Conservation (phyloP, 371 early-diverging fungal species). For the Mortierella polycephala region DNA sequence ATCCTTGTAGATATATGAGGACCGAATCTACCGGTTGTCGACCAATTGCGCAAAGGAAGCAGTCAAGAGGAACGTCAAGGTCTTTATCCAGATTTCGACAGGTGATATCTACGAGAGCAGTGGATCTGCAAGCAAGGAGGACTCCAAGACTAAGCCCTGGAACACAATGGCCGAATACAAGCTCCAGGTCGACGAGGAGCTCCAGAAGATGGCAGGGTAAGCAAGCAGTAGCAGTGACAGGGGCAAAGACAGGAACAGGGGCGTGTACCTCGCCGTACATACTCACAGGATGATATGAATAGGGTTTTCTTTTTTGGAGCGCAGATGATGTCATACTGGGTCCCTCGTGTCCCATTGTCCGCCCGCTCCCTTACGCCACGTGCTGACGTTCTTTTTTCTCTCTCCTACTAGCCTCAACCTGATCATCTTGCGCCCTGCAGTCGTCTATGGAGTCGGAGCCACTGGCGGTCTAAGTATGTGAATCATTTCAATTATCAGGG, state of each 20-base stretch:
- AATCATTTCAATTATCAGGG: background rate
- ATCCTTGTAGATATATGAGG: constrained; percentile 76
- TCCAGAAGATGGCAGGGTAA: constrained; percentile 59
- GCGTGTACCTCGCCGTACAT: too few relatives aligned
- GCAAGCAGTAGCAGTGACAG: background rate
- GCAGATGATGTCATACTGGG: constrained; percentile 14
- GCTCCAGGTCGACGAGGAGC: constrained; percentile 82
- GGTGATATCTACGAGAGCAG: constrained; percentile 88
- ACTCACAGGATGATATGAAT: too few relatives aligned
- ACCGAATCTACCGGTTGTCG: constrained; percentile 81
- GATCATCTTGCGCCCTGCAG: constrained; percentile 86
- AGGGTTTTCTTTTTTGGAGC: background rate
- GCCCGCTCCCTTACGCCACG: background rate
- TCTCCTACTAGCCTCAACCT: constrained; percentile 67
- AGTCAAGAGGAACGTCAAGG: constrained; percentile 75
- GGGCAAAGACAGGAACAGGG: too few relatives aligned
- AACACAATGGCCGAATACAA: constrained; percentile 83
- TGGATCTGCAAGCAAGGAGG: constrained; percentile 78
- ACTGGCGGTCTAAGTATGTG: constrained; percentile 78
- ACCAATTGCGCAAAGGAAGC: constrained; percentile 83
- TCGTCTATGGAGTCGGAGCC: constrained; percentile 90
- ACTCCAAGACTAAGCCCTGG: constrained; percentile 85
- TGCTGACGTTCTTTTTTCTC: constrained; percentile 1
- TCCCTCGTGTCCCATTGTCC: background rate
- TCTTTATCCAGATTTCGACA: constrained; percentile 86